A percentile compares a stretch with the other conserved stretches of the same genome.
phyloP scores from a whole-genome alignment of 495 filamentous ascomycete genomes.

The Aspergillus bridgeri region DNA sequence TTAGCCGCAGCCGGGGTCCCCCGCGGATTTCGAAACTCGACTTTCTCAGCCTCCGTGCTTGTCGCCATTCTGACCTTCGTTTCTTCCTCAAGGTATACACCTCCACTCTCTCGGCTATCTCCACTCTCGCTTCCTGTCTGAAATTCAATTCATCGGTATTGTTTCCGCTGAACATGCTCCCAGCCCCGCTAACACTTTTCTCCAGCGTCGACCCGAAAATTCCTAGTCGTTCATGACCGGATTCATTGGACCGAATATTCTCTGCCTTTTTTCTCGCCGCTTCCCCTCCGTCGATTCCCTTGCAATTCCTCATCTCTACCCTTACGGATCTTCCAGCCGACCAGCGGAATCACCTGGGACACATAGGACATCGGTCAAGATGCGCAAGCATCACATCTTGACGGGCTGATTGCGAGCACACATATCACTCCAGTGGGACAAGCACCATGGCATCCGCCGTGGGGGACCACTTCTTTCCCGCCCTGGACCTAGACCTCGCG shows the following conservation, averaged over 20 bases:
- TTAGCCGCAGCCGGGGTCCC: not conserved
- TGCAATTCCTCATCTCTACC: not conserved
- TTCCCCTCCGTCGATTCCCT: not conserved
- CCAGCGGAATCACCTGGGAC: not conserved
- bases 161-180: too few relatives aligned
- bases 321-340: not conserved
- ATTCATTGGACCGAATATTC: not conserved
- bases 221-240: too few relatives aligned
- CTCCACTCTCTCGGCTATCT: too few relatives aligned
- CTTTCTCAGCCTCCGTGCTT: not conserved
- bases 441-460: constrained; percentile 10
- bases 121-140: too few relatives aligned
- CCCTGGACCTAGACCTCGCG: constrained; percentile 4
- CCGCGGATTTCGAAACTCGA: not conserved
- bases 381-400: constrained; percentile 6
- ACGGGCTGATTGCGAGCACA: constrained; percentile 10
- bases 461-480: constrained; percentile 5
- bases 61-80: not conserved
- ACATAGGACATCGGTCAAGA: constrained; percentile 4
- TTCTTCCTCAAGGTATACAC: not conserved
- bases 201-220: too few relatives aligned
- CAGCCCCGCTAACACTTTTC: too few relatives aligned
- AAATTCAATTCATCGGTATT: too few relatives aligned
- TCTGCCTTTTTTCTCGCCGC: not conserved
- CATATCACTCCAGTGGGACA: too few relatives aligned